Evolutionary conservation across 2,329 filamentous ascomycete genomes (phyloP), one percentile per base, ranked within the genome.

Genomic region (Calonectria ilicicola): DNA sequence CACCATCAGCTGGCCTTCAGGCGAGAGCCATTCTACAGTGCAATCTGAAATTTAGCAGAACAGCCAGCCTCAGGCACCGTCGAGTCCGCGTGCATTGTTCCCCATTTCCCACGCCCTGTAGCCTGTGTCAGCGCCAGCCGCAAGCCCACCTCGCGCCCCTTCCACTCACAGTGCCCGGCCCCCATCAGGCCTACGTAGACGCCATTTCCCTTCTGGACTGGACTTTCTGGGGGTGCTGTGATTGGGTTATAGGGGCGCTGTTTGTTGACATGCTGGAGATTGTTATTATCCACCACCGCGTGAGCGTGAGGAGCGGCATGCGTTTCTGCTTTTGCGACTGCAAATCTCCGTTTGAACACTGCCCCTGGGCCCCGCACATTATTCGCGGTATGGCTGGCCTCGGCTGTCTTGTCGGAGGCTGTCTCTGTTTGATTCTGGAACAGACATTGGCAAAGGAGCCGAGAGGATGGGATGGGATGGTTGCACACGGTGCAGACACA

Each of bases 201-300:
- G 77, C 77, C 68, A 65, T 77, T 53, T 51, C 70, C 68, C 74
- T 69, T 73, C 68, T 67, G 70, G 56, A 75, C 62, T 63, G 58
- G 49, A 53, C 71, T 38, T 27, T 29, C 70, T n/a, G 46, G 40
- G 64, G 42, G 56, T n/a, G 65, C 51, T 53, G 65, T 79, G 73
- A 79, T 79, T 79, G 77, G 77, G 70, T 70, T 76, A 70, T 65
- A 53, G 60, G 44, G 47, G 26, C 38, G 70, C 73, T 75, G 73
- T 79, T 79, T 79, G 70, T 79, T 79, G 78, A 80, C 77, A 76
- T 79, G 65, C 70, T 79, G 73, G 71, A 77, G 63, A 78, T 79
- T 80, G 72, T 78, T 80, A 67, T 79, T 80, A 78, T 72, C 78
- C 78, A 80, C 78, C 53, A 69, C 72, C 51, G 69, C 69, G 66